Base-by-base conservation (phyloP, 257 asterid genomes). In the Solanum chmielewskii region DNA sequence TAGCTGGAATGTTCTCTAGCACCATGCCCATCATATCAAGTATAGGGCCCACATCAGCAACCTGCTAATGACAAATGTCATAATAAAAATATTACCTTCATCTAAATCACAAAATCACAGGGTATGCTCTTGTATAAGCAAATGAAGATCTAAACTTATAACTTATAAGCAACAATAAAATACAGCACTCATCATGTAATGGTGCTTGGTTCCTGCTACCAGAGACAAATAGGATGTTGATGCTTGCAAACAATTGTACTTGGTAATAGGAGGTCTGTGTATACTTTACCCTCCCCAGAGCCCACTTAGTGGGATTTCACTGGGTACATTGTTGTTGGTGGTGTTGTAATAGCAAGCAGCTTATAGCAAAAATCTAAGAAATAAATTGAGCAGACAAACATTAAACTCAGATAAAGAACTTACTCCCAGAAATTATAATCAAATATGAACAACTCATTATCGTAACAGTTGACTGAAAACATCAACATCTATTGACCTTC, bases 11-110 rank as follows among this genome's bases (percentile, higher is more conserved):
- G 80, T 88, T 89, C 86, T 92, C 94, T 62, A 92, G 93, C 87
- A 90, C 93, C 86, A 89, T 91, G 73, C 89, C 92, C 90, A 92
- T 88, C 92, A 90, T 88, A 87, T 92, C 93, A 33, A 92, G 92
- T 71, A 92, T 92, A 42, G 93, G 93, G 83, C 94, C 94, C 76
- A 86, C 88, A 87, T 92, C 93, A 27, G 89, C 93, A 87, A 90
- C 93, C 94, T 92, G 89, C 83, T 69, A 33, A 88, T 31, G 56
- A 39, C 73, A 35, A 64, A 83, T 59, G 86, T 76, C 37, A 49
- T 80, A 47, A 47, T 84, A 68, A 27, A 84, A 39, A 64, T 44
- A 84, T 20, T 68, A 42, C 80, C 59, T 47, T 66, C 62, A 84
- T 11, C 45, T 41, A 84, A 84, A 68, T 16, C 77, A 66, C 18